A percentile compares a stretch with the other conserved stretches of the same genome.
Evolutionary conservation across 2,329 filamentous ascomycete genomes (phyloP).

Genomic region (Trichoderma simmonsii): DNA sequence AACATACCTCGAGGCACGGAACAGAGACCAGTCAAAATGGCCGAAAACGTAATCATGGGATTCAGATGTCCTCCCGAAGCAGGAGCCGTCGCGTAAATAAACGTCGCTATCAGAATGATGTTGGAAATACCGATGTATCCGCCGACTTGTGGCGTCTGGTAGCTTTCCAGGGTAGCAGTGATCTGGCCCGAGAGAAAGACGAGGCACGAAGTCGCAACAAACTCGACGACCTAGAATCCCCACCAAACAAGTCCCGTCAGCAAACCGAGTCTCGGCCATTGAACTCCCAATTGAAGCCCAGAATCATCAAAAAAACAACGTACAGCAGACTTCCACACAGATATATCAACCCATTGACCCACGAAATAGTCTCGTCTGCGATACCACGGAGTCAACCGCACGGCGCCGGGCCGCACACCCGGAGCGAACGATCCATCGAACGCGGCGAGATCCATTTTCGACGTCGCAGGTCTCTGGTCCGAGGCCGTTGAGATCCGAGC

Average conservation of each 20-base stretch:
- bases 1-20: conserved; percentile 41
- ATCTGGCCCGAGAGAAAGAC: conserved; percentile 33
- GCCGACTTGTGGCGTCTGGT: conserved; percentile 27
- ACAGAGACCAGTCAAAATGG: conserved; percentile 48
- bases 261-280: background rate
- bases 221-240: conserved; percentile 29
- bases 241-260: background rate
- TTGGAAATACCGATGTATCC: conserved; percentile 39
- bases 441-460: conserved; percentile 16
- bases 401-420: conserved; percentile 16
- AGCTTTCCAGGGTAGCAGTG: conserved; percentile 29
- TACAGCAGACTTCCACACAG: conserved; percentile 30
- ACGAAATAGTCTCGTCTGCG: conserved; percentile 26
- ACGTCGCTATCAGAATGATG: conserved; percentile 40
- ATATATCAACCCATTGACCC: conserved; percentile 25
- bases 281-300: background rate
- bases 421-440: conserved; percentile 27
- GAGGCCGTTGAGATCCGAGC: background rate
- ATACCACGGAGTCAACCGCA: conserved; percentile 26
- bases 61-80: conserved; percentile 52
- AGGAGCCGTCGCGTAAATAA: conserved; percentile 48
- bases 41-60: conserved; percentile 51
- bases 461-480: background rate
- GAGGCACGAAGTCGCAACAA: conserved; percentile 28
- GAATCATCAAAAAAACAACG: background rate